phyloP scores from a whole-genome alignment of 805 yeast genomes.

The Pichia paraexigua region DNA sequence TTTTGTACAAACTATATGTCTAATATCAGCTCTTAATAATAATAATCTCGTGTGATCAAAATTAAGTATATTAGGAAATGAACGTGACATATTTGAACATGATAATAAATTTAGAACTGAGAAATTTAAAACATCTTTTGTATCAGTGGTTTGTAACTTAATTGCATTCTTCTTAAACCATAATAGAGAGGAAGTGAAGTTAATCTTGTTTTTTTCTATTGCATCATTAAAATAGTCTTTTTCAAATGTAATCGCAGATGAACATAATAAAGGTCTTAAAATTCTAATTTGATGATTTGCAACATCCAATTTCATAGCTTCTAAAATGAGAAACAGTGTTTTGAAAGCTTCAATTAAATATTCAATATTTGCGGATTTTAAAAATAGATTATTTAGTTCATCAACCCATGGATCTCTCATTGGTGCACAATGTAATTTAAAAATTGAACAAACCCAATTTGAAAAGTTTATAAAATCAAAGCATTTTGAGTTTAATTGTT shows the following conservation, averaged over 20 bases:
- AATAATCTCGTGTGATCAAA: constrained; percentile 80
- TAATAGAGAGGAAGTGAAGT: constrained; percentile 48
- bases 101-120: constrained; percentile 59
- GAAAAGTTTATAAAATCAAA: constrained; percentile 66
- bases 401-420: constrained; percentile 89
- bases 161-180: constrained; percentile 49
- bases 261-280: constrained; percentile 73
- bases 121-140: constrained; percentile 33
- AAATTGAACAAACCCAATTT: constrained; percentile 65
- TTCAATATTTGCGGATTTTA: constrained; percentile 33
- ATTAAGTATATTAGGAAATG: constrained; percentile 75
- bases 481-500: constrained; percentile 64
- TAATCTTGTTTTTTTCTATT: constrained; percentile 47
- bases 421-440: constrained; percentile 91
- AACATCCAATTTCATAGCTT: constrained; percentile 91
- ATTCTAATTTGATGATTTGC: constrained; percentile 91
- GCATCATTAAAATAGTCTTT: constrained; percentile 65
- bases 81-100: constrained; percentile 73
- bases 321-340: constrained; percentile 72
- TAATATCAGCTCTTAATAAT: constrained; percentile 72
- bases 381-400: constrained; percentile 61
- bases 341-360: constrained; percentile 69
- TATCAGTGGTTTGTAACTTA: constrained; percentile 12
- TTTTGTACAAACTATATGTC: constrained; percentile 76
- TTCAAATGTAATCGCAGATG: constrained; percentile 84